Percentiles rank a stretch among this genome's conserved stretches.
Evolutionary conservation across 352 stramenopile species (phyloP).

Genomic region (Elongisporangium anandrum): DNA sequence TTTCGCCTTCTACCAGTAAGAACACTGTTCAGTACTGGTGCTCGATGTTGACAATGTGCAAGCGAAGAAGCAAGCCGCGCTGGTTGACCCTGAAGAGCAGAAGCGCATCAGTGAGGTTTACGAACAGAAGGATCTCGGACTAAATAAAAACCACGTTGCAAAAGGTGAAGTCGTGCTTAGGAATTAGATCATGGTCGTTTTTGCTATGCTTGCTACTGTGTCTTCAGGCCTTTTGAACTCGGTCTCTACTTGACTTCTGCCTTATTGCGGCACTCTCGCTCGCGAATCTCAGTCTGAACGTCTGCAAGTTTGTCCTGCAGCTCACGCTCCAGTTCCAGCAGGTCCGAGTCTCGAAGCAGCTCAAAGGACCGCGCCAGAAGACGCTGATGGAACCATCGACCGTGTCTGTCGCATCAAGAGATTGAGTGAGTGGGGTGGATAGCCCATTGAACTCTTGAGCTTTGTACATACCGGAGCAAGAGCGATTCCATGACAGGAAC

Average conservation of each 20-base stretch:
- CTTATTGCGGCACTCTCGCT: background rate
- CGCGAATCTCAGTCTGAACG: constrained; percentile 13
- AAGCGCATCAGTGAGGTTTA: background rate
- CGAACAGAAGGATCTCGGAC: background rate
- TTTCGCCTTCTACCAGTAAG: constrained; percentile 97
- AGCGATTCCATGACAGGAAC: constrained; percentile 51
- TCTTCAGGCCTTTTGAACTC: too few relatives aligned
- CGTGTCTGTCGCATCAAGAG: constrained; percentile 24
- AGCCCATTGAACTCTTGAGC: background rate
- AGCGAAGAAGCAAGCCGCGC: background rate
- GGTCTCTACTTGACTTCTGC: constrained; percentile 7
- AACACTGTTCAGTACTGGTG: background rate
- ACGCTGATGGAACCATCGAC: constrained; percentile 62
- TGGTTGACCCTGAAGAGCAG: background rate
- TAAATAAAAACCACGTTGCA: background rate
- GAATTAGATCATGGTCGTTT: background rate
- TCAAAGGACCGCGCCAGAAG: constrained; percentile 46
- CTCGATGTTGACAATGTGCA: background rate
- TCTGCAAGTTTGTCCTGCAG: constrained; percentile 46
- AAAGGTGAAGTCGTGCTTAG: background rate
- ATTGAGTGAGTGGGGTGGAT: background rate
- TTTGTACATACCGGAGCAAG: constrained; percentile 34
- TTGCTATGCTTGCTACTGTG: too few relatives aligned
- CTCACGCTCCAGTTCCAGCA: constrained; percentile 39
- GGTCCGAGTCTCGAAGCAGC: constrained; percentile 39